Base-by-base conservation (phyloP, 495 filamentous ascomycete species). In the Polyplosphaeria fusca region DNA sequence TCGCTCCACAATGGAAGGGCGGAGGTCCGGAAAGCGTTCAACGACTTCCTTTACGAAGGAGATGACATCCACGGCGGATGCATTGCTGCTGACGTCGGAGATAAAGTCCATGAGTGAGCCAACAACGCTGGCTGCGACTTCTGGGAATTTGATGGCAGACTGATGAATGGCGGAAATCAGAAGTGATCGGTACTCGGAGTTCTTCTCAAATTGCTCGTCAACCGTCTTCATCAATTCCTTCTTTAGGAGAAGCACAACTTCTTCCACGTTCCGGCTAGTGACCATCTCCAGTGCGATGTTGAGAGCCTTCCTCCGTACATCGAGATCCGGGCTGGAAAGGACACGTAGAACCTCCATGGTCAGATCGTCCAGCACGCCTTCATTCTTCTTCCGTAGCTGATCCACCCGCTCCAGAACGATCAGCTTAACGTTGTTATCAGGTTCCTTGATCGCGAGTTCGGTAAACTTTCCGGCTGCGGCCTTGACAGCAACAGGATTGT, bases 41-140 rank as follows among this genome's bases (percentile, higher is more conserved):
- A 96, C 94, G 5, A 99, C 94, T 67, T 99, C 94, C 72, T 99
- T 99, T 42, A 97, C 91, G 61, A 99, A 99, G 18, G 88, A 87
- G 65, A 99, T 96, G 11, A 99, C 91, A 74, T 99, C 94, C 24
- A 99, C 89, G 1, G 94, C 93, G 1, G 91, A 95, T 39, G 89
- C 86, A 66, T 90, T 96, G 78, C 93, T 96, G 79, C 93, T 97
- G 72, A 96, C 96, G 70, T 99, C 94, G 50, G 87, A 89, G 68
- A 99, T 97, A 68, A 97, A 96, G 67, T 99, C 93, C 91, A 99
- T 99, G n/a, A 99, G 76, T 5, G 96, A 79, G 52, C 89, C 94
- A 51, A 99, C 94, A 42, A 97, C 94, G 68, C 89, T 96, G 32
- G 92, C 88, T 44, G 94, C 94, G 47, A 97, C 89, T 71, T 97